A percentile compares a stretch with the other conserved stretches of the same genome.
Conservation (phyloP, 768 basidiomycete genomes). For the Boletus edulis region DNA sequence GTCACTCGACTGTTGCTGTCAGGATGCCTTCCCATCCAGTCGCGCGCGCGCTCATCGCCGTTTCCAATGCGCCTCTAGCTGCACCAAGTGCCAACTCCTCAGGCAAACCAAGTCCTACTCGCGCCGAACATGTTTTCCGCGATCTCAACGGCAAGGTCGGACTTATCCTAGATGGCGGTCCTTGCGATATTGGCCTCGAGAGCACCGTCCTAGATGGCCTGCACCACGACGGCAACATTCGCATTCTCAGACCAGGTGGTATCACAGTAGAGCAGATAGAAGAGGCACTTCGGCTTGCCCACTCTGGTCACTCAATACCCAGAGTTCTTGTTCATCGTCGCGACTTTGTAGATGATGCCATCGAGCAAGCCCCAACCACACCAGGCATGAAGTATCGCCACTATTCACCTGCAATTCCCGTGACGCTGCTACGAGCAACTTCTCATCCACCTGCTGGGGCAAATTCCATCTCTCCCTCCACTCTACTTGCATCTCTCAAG, state of each 20-base stretch:
- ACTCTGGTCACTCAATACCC: constrained; percentile 41
- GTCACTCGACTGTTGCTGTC: constrained; percentile 79
- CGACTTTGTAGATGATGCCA: constrained; percentile 67
- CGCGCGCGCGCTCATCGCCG: constrained; percentile 82
- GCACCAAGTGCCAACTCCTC: constrained; percentile 96
- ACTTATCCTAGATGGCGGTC: constrained; percentile 89
- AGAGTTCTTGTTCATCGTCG: constrained; percentile 75
- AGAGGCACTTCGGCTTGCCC: constrained; percentile 45
- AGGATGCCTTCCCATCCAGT: constrained; percentile 95
- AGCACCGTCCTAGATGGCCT: constrained; percentile 94
- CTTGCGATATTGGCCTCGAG: constrained; percentile 88
- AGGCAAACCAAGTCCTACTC: constrained; percentile 92
- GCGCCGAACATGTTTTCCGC: constrained; percentile 75
- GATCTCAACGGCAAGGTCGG: constrained; percentile 76
- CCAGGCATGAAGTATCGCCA: constrained; percentile 99
- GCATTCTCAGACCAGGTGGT: constrained; percentile 89
- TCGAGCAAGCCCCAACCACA: constrained; percentile 83
- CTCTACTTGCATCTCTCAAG: constrained; percentile 46
- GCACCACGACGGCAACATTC: constrained; percentile 67
- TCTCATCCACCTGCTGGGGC: constrained; percentile 39
- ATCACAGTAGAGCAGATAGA: constrained; percentile 88
- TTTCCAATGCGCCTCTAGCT: constrained; percentile 73
- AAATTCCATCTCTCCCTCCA: constrained; percentile 28
- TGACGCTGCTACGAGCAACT: constrained; percentile 64
- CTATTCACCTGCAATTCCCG: constrained; percentile 89